Percentiles rank a stretch among this genome's conserved stretches.
phyloP scores from a whole-genome alignment of 371 early-diverging fungal genomes.

The Pancytospora epiphaga region DNA sequence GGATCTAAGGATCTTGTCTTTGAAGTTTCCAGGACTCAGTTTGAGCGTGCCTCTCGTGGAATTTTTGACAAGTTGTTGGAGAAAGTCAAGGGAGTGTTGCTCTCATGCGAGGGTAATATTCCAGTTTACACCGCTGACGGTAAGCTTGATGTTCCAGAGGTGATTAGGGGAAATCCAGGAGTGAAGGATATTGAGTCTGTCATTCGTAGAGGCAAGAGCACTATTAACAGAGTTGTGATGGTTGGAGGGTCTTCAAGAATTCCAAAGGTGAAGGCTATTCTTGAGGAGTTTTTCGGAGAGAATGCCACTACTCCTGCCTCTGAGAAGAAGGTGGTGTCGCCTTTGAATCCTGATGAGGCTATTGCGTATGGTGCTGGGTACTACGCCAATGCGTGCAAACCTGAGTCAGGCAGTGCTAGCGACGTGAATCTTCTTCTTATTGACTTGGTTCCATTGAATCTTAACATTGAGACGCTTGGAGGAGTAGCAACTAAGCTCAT shows the following conservation, averaged over 20 bases:
- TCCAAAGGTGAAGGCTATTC: constrained; percentile 91
- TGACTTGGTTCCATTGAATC: constrained; percentile 75
- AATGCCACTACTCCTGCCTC: constrained; percentile 60
- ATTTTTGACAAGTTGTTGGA: constrained; percentile 81
- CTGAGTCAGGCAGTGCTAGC: constrained; percentile 68
- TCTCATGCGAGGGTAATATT: constrained; percentile 73
- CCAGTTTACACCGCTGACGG: constrained; percentile 30
- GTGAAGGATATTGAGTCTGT: constrained; percentile 23
- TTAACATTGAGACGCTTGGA: constrained; percentile 83
- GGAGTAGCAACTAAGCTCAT: constrained; percentile 87
- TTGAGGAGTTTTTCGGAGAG: constrained; percentile 88
- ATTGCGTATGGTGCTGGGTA: constrained; percentile 96
- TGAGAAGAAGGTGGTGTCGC: constrained; percentile 23
- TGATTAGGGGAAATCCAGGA: constrained; percentile 6
- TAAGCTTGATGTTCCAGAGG: constrained; percentile 14
- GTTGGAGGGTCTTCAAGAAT: constrained; percentile 99
- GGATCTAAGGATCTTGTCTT: constrained; percentile 60
- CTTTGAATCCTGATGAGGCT: constrained; percentile 64
- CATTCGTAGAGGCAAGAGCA: constrained; percentile 63
- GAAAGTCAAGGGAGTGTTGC: constrained; percentile 82
- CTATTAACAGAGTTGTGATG: constrained; percentile 84
- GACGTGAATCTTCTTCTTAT: constrained; percentile 66
- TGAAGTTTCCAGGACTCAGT: constrained; percentile 82
- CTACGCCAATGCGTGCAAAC: constrained; percentile 74
- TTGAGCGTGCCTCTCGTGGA: constrained; percentile 84